Evolutionary conservation across 306 rosid species (phyloP).

Genomic region (Cucumis sativus): Cucumber_9930_V3 NC_026661.2:10349001-10349500

Average conservation of each 20-base stretch:
- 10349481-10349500: conserved; percentile 24
- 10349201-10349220: conserved; percentile 83
- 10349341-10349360: conserved; percentile 54
- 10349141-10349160: conserved; percentile 70
- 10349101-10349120: conserved; percentile 67
- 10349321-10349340: conserved; percentile 75
- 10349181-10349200: conserved; percentile 69
- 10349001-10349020: conserved; percentile 91
- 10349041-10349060: conserved; percentile 73
- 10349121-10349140: conserved; percentile 89
- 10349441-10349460: conserved; percentile 69
- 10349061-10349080: conserved; percentile 89
- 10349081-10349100: conserved; percentile 59
- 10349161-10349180: conserved; percentile 89
- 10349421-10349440: conserved; percentile 85
- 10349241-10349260: conserved; percentile 90
- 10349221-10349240: conserved; percentile 80
- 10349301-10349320: conserved; percentile 56
- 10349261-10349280: conserved; percentile 46
- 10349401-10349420: conserved; percentile 62
- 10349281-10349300: conserved; percentile 95
- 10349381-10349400: conserved; percentile 64
- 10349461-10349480: conserved; percentile 33
- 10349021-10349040: conserved; percentile 75
- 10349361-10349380: conserved; percentile 92